Percentiles rank a stretch among this genome's conserved stretches.
phyloP scores from a whole-genome alignment of 495 filamentous ascomycete species.

The Daldinia childiae region DNA sequence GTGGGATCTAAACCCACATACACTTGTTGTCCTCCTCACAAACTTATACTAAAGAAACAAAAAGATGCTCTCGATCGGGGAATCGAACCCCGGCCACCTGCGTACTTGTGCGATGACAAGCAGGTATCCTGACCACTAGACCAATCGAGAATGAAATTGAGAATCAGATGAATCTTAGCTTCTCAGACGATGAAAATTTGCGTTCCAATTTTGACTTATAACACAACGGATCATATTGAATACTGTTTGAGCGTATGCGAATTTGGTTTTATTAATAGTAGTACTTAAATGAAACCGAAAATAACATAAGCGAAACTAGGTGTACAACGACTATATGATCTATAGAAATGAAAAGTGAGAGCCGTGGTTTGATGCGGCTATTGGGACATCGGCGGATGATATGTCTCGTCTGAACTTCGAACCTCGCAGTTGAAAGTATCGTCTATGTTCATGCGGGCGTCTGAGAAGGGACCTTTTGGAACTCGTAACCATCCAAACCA shows the following conservation, averaged over 20 bases:
- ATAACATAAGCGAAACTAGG: neutral
- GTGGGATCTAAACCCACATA: neutral
- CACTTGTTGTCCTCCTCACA: neutral
- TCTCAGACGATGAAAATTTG: neutral
- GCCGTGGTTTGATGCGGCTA: neutral
- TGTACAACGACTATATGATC: neutral
- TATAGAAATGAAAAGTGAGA: neutral
- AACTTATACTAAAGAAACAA: neutral
- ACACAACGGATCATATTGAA: no score
- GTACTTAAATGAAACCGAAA: neutral
- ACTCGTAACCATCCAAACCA: neutral
- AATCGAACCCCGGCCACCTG: slow-evolving; percentile 57
- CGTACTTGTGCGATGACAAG: slow-evolving; percentile 41
- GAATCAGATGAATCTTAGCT: neutral
- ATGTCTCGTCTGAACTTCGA: neutral
- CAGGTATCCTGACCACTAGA: slow-evolving; percentile 47
- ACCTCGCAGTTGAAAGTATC: neutral
- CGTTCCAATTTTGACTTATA: neutral
- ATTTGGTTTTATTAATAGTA: neutral
- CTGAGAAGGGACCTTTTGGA: neutral
- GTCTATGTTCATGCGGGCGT: neutral
- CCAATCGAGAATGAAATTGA: slow-evolving; percentile 34
- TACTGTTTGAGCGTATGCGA: neutral
- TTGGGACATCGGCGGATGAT: neutral
- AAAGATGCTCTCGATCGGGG: slow-evolving; percentile 50